Percentiles rank a stretch among this genome's conserved stretches.
These are phyloP conservation scores for Mycosphaerella sp. DNA, from an alignment of 2,329 filamentous ascomycete genomes.

Conservation along the genomic window DNA sequence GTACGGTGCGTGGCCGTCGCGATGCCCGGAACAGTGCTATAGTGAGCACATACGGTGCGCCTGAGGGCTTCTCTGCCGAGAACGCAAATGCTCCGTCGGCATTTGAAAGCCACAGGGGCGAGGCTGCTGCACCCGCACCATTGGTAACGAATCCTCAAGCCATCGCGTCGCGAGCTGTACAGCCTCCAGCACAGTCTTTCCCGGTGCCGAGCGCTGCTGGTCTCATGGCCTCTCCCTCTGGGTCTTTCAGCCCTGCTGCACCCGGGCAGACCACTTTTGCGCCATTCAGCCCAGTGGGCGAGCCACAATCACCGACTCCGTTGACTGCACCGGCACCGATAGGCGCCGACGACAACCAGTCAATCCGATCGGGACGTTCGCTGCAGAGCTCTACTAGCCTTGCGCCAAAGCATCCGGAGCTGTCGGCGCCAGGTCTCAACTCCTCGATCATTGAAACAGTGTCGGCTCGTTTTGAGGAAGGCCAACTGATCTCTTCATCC, in stretches of 20 bases:
- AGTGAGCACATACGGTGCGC: conserved; percentile 17
- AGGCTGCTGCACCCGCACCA: not conserved
- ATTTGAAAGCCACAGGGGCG: not conserved
- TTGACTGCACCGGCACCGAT: conserved; percentile 27
- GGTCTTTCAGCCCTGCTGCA: conserved; percentile 15
- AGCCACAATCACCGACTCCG: conserved; percentile 30
- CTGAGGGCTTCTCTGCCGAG: conserved; percentile 9
- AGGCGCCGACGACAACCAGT: conserved; percentile 67
- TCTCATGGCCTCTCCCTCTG: conserved; percentile 20
- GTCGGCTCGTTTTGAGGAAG: conserved; percentile 74
- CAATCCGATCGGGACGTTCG: conserved; percentile 81
- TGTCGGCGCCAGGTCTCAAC: conserved; percentile 72
- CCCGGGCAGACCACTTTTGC: conserved; percentile 26
- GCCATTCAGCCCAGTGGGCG: conserved; percentile 24
- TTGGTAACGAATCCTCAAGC: not conserved
- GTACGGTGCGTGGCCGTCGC: conserved; percentile 78
- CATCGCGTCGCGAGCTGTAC: conserved; percentile 2
- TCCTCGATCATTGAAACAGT: conserved; percentile 87
- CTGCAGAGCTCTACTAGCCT: conserved; percentile 52
- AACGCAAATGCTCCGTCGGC: conserved; percentile 6
- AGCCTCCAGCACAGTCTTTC: conserved; percentile 2
- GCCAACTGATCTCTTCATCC: conserved; percentile 61
- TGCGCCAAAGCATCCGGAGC: conserved; percentile 66
- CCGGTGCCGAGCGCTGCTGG: not conserved
- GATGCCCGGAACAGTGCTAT: conserved; percentile 91